Evolutionary conservation across 805 yeast genomes (phyloP), one percentile per base, ranked within the genome.

Genomic region (Blastobotrys peoriensis): DNA sequence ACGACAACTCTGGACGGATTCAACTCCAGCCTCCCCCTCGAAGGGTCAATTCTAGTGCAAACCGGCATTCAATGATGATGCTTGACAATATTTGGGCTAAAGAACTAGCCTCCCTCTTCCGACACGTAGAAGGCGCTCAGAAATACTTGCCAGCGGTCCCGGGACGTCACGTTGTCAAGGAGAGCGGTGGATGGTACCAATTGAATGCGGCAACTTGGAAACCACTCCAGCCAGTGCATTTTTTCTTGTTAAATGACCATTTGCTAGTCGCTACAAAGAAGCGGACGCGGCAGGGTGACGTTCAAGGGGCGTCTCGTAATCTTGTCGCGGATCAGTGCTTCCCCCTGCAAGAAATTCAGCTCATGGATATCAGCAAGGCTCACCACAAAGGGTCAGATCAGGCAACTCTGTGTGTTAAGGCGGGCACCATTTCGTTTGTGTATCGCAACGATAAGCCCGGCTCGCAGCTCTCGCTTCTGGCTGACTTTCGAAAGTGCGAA

Each of bases 81-180:
- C 66, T 88, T 41, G 91, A 86, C 60, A 80, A 80, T 55, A 76
- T 84, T 69, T 87, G 96, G 96, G 83, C 80, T 13, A 70, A 71
- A 36, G 87, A 84, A 57, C 67, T 88, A 57, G 76, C 75, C 44
- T 73, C 77, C 5, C 65, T 88, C 41, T 87, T 82, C 62, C 79
- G 79, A 53, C 86, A 83, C 50, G 95, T 89, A 13, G 96, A 89
- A 51, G 94, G 96, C n/a, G 88, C 95, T 1, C 89, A 85, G 54
- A 84, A 84, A 56, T 77, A 74, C 48, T 70, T 88, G 33, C 83
- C 87, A 17, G 78, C 85, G 1, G 61, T 76, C 5, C 86, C 89
- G 0, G 93, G 89, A 3, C 73, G 96, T 40, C 96, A 87, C 61
- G 76, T 88, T 2, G 65, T 86, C 16, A 75, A 79, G 6, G 93